Percentiles rank a stretch among this genome's conserved stretches.
Conservation (phyloP, 2,329 filamentous ascomycete genomes). For the Monosporascus sp. region DNA sequence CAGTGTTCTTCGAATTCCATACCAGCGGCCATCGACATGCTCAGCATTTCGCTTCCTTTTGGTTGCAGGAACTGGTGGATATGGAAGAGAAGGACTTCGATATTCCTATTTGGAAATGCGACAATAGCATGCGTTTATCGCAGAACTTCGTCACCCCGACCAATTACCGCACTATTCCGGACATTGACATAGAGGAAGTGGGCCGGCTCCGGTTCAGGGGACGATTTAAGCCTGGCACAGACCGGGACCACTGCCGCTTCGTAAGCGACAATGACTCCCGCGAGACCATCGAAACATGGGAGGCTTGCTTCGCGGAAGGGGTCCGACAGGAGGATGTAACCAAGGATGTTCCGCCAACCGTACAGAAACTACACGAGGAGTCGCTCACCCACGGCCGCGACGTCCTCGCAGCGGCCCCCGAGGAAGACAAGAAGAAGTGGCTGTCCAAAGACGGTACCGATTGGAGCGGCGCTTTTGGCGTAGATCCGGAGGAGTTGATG, state of each 20-base stretch:
- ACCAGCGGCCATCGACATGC: conserved; percentile 61
- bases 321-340: conserved; percentile 67
- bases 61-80: conserved; percentile 81
- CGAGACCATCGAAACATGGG: conserved; percentile 93
- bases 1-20: conserved; percentile 84
- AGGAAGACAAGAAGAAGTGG: conserved; percentile 73
- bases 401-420: conserved; percentile 65
- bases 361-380: conserved; percentile 74
- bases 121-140: conserved; percentile 67
- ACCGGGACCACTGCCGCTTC: conserved; percentile 78
- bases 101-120: conserved; percentile 85
- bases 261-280: conserved; percentile 82
- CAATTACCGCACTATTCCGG: conserved; percentile 64
- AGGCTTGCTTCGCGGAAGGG: conserved; percentile 83
- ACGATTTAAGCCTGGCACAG: conserved; percentile 84
- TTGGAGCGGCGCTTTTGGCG: conserved; percentile 81
- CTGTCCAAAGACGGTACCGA: conserved; percentile 74
- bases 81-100: conserved; percentile 73
- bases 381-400: conserved; percentile 77
- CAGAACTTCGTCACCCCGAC: conserved; percentile 89
- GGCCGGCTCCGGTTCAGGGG: conserved; percentile 76
- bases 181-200: conserved; percentile 71
- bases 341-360: conserved; percentile 65
- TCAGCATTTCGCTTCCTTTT: conserved; percentile 73
- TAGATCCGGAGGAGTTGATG: conserved; percentile 58